Percentiles rank a stretch among this genome's conserved stretches.
These are phyloP conservation scores for Vickermania ingenoplastis DNA, from an alignment of 208 protist species.

Conservation along the genomic window DNA sequence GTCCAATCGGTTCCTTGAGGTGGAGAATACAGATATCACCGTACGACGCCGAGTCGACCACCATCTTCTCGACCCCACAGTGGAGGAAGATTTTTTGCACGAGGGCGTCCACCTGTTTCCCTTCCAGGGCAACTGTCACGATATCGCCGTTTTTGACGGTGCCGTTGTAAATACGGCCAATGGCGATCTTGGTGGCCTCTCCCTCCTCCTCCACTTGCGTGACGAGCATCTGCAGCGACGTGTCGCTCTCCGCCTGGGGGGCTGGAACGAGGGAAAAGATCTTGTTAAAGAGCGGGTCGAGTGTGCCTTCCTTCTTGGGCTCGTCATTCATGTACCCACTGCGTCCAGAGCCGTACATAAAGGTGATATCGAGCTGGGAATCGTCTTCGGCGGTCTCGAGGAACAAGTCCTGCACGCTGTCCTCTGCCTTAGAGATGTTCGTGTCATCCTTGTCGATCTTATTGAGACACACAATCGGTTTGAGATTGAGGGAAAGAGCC, in stretches of 20 bases:
- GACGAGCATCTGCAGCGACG: slow-evolving; percentile 91
- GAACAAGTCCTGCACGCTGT: slow-evolving; percentile 95
- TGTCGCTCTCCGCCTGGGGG: slow-evolving; percentile 30
- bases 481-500: slow-evolving; percentile 89
- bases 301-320: slow-evolving; percentile 55
- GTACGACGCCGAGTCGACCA: slow-evolving; percentile 45
- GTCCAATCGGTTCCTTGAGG: slow-evolving; percentile 71
- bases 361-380: slow-evolving; percentile 92
- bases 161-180: slow-evolving; percentile 90
- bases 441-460: slow-evolving; percentile 95
- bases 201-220: slow-evolving; percentile 85
- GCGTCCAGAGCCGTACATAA: slow-evolving; percentile 92
- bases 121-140: slow-evolving; percentile 78
- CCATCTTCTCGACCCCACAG: slow-evolving; percentile 71
- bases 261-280: slow-evolving; percentile 86
- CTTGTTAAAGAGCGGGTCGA: slow-evolving; percentile 91
- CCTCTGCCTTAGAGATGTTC: slow-evolving; percentile 86
- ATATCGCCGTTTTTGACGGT: slow-evolving; percentile 76
- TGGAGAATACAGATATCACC: slow-evolving; percentile 83
- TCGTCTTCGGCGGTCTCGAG: slow-evolving; percentile 90
- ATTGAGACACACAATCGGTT: slow-evolving; percentile 96
- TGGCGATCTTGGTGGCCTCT: slow-evolving; percentile 78
- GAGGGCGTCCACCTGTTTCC: slow-evolving; percentile 72
- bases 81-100: slow-evolving; percentile 82
- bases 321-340: slow-evolving; percentile 87